Base-by-base conservation (phyloP, 2,329 filamentous ascomycete species). In the Dactylellina sp. region DNA sequence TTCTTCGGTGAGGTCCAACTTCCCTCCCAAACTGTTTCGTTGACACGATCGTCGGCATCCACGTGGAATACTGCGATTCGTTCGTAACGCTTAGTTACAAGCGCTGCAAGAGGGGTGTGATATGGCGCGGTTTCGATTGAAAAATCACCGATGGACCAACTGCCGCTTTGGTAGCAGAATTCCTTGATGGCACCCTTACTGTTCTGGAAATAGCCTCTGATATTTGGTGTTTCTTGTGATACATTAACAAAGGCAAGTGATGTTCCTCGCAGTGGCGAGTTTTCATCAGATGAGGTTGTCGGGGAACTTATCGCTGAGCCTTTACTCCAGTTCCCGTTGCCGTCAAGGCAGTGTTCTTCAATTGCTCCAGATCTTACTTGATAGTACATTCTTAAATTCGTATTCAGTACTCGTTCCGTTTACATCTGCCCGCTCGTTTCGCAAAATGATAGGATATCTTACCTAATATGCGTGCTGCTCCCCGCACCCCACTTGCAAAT, bases 301-400 rank as follows among this genome's bases (percentile, higher is more conserved):
- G 57, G 18, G 1, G 20, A 32, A 42, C 57, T 50, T 11, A 61
- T 20, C 12, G 44, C 40, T n/a, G 42, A 40, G 25, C 57, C 57
- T 50, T 49, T 50, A 1, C 40, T 39, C 57, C 57, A 61, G 9
- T 32, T 16, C 9, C 42, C 42, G 28, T 49, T 61, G 25, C 44
- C 46, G 20, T 61, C 42, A 7, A 61, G 32, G 28, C 57, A 50
- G 32, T 61, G 57, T 40, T 61, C 57, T 50, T 49, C 57, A 42
- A 61, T 61, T 16, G 44, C 37, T 11, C 44, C 57, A 14, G 42
- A 40, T 28, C 14, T 24, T 1, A 25, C 37, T 50, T 61, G 57
- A 42, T 61, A 61, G 20, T 49, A 61, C 35, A 61, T 6, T 24
- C 57, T 61, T 46, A 37, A 37, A 42, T n/a, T 14, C 16, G 12